Base-by-base conservation (phyloP, 352 stramenopile species). In the Lagenidium sp. region DNA sequence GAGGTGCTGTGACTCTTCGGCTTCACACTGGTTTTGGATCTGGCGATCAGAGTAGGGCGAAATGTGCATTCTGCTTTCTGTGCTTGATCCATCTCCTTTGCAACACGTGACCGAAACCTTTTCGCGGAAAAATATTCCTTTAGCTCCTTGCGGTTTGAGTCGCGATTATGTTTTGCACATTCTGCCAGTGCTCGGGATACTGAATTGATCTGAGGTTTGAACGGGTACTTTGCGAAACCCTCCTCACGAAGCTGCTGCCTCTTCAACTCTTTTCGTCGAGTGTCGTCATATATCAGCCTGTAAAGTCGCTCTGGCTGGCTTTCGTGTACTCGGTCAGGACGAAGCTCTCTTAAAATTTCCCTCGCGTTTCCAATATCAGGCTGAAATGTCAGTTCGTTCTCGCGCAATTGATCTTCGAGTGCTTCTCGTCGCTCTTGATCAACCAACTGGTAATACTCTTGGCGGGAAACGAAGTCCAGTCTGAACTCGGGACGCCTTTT, bases 361-460 rank as follows among this genome's bases (percentile, higher is more conserved):
- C 88, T 58, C 4, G 75, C 71, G 32, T 89, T 89, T 13, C 77
- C 78, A 39, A 89, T 91, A 41, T 88, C 68, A 1, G 82, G 82
- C 28, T 68, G 69, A 50, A 93, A 94, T 2, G 73, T 82, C 13
- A 74, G 41, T 28, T 63, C 55, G 25, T 51, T 52, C 12, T 56
- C 49, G 30, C 70, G 56, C 22, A 59, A 72, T 16, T 58, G 43
- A 25, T 67, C 69, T 50, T 85, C 70, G 1, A 83, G 67, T 3
- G 60, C 60, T 42, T 85, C 65, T 16, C 74, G 44, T 20, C 71
- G 72, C 21, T 80, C 67, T 62, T 72, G 65, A 19, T 88, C 81
- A 2, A 71, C 63, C 16, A 63, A 63, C 36, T 80, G 70, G 38
- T 78, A 93, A 39, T 81, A 88, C 20, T 58, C 37, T 43, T 93